These are phyloP conservation scores for Hemileia vastatrix DNA, from an alignment of 1,284 basidiomycete species.

Conservation along the genomic window DNA sequence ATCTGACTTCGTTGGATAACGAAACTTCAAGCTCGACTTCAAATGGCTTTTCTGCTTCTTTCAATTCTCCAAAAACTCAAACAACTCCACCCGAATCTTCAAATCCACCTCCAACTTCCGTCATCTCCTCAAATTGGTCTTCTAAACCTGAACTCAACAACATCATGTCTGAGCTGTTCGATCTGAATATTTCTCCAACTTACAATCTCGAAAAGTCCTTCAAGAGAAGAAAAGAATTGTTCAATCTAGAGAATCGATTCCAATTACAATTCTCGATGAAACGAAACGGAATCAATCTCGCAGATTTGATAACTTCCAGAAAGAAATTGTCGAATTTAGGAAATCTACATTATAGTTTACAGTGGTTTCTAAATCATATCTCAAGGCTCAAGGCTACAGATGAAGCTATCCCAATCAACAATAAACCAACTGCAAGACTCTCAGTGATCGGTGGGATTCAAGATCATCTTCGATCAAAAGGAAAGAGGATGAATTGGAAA, in stretches of 20 bases:
- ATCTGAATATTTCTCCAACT: conserved; percentile 4
- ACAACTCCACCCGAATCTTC: too few relatives aligned
- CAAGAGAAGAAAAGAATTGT: too few relatives aligned
- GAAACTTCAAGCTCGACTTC: background rate
- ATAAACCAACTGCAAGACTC: too few relatives aligned
- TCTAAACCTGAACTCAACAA: conserved; percentile 29
- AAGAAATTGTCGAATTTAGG: conserved; percentile 69
- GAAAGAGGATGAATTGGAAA: too few relatives aligned
- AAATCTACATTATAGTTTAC: conserved; percentile 74
- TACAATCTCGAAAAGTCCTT: too few relatives aligned
- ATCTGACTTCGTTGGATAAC: conserved; percentile 29
- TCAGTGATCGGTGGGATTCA: too few relatives aligned
- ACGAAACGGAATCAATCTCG: conserved; percentile 52
- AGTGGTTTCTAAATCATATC: conserved; percentile 51
- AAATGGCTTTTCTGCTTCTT: background rate
- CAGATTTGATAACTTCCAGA: conserved; percentile 63
- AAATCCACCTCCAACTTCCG: background rate
- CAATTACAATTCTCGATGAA: too few relatives aligned
- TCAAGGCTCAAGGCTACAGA: background rate
- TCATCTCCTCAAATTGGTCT: background rate
- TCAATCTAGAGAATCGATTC: too few relatives aligned
- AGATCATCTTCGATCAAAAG: too few relatives aligned
- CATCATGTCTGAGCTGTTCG: conserved; percentile 28
- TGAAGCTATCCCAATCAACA: too few relatives aligned
- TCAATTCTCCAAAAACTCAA: background rate